Evolutionary conservation across 441 rosid genomes (phyloP).

Genomic region (Heliophila coronopifolia): DNA sequence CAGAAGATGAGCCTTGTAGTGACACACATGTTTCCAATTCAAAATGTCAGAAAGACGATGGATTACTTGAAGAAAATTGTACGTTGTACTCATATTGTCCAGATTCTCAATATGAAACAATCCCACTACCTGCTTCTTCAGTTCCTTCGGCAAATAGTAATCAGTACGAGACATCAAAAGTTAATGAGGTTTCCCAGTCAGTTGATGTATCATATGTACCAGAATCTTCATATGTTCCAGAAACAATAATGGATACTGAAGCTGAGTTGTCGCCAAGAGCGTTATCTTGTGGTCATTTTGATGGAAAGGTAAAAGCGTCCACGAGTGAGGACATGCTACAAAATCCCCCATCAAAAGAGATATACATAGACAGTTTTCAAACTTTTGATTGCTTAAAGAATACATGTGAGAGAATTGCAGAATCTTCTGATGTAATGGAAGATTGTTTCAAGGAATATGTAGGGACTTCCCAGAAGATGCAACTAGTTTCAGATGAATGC

Average conservation of each 20-base stretch:
- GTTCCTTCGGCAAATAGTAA: slow-evolving; percentile 28
- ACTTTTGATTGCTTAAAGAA: slow-evolving; percentile 12
- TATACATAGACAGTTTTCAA: slow-evolving; percentile 34
- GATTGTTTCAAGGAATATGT: slow-evolving; percentile 38
- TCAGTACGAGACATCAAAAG: slow-evolving; percentile 32
- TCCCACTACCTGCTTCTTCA: slow-evolving; percentile 29
- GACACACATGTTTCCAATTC: slow-evolving; percentile 25
- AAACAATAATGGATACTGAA: slow-evolving; percentile 55
- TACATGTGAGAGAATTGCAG: slow-evolving; percentile 34
- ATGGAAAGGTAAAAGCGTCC: slow-evolving; percentile 46
- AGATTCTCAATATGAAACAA: slow-evolving; percentile 27
- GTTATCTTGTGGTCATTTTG: slow-evolving; percentile 33
- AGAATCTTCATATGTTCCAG: slow-evolving; percentile 82
- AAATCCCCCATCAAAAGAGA: slow-evolving; percentile 31
- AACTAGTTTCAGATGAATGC: slow-evolving; percentile 75
- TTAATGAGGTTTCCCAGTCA: slow-evolving; percentile 36
- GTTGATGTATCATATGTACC: slow-evolving; percentile 73
- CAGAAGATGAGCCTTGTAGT: slow-evolving; percentile 54
- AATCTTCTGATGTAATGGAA: slow-evolving; percentile 40
- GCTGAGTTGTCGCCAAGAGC: slow-evolving; percentile 40
- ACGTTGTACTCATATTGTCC: slow-evolving; percentile 27
- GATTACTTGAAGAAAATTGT: slow-evolving; percentile 28
- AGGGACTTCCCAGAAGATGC: slow-evolving; percentile 36
- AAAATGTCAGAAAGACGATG: slow-evolving; percentile 22
- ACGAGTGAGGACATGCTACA: slow-evolving; percentile 35